Evolutionary conservation across 441 rosid species (phyloP), one percentile per base, ranked within the genome.

Genomic region (Metrosideros polymorpha): DNA sequence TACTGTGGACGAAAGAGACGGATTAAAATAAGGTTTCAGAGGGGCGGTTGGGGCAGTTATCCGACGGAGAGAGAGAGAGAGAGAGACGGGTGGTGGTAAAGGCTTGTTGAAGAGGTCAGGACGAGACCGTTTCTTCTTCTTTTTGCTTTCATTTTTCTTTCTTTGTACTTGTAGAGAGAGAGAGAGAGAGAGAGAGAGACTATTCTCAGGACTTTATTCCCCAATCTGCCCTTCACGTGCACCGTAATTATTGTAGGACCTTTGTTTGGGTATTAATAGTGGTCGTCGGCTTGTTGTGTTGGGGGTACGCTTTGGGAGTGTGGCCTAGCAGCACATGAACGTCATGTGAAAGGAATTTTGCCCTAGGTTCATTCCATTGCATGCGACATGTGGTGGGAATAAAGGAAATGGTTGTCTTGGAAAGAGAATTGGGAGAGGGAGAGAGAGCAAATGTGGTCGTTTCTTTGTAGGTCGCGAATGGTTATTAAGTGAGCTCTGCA

Each of bases 101-200:
- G 84, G 79, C 52, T 43, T 9, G 54, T 30, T 30, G 84, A 83
- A 75, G 85, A 83, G 82, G 50, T 35, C 29, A 3, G 39, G 71
- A 86, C 88, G 27, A 75, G 89, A 91, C 89, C 89, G 52, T 53
- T 83, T 53, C 57, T 83, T 12, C 24, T 35, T 35, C 59, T 35
- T 51, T 51, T 52, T 5, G 42, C 49, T 43, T 47, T 43, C 22
- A 6, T 24, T 43, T 45, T 83, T 3, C 15, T 35, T 53, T 83
- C 47, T n/a, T 29, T 29, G 52, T 18, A 3, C 54, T 9, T 12
- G 25, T 7, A 75, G 14, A 79, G 10, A 29, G 71, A 59, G 39
- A 29, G n/a, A n/a, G n/a, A n/a, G n/a, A n/a, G n/a, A n/a, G n/a
- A n/a, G n/a, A n/a, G n/a, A n/a, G n/a, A n/a, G n/a, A n/a, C n/a